Evolutionary conservation across 345 rosid species (phyloP).

Genomic region (Dipteronia dyeriana): DNA sequence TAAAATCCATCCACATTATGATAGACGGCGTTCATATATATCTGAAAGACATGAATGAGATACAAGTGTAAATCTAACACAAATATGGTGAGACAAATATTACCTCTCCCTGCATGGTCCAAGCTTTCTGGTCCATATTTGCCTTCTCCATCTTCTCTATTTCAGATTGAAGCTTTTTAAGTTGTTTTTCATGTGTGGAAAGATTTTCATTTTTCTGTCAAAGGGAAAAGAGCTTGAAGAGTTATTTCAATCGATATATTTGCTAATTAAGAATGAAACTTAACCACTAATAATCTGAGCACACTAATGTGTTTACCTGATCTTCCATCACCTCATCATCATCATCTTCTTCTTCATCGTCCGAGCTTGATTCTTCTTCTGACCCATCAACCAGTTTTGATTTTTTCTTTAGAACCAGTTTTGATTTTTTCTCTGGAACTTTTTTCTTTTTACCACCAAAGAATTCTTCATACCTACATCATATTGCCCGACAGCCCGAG

Average conservation of each 20-base stretch:
- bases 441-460: conserved; percentile 57
- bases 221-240: conserved; percentile 15
- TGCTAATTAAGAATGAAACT: background rate
- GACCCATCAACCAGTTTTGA: conserved; percentile 28
- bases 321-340: conserved; percentile 23
- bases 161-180: conserved; percentile 55
- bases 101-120: conserved; percentile 99
- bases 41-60: background rate
- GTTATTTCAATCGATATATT: conserved; percentile 3
- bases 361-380: conserved; percentile 41
- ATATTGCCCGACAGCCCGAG: background rate
- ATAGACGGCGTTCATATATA: background rate
- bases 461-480: conserved; percentile 77
- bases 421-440: conserved; percentile 35
- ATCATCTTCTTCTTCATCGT: too few relatives aligned
- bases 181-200: conserved; percentile 83
- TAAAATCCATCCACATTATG: background rate
- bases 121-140: conserved; percentile 81
- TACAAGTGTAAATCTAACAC: background rate
- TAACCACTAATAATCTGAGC: background rate
- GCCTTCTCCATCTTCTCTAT: conserved; percentile 82
- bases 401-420: too few relatives aligned
- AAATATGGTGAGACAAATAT: background rate
- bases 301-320: conserved; percentile 31
- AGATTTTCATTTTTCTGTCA: conserved; percentile 52